phyloP scores from a whole-genome alignment of 768 basidiomycete species.

The Solioccasus polychromus region DNA sequence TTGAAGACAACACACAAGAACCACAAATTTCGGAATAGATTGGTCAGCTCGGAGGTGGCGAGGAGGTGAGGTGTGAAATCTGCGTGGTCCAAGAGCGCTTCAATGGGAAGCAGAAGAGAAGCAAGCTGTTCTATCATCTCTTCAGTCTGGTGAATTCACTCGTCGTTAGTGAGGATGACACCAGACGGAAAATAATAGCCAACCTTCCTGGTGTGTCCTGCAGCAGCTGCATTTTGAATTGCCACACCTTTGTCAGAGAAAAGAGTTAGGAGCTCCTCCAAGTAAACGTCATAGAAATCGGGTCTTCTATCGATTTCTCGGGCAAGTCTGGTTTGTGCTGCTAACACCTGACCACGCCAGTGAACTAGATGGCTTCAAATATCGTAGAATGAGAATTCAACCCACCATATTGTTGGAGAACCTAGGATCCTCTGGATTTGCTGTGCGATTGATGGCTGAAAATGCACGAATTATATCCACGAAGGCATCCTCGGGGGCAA shows the following conservation, averaged over 20 bases:
- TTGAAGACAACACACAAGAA: constrained; percentile 86
- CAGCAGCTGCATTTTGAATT: constrained; percentile 77
- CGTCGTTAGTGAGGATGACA: constrained; percentile 5
- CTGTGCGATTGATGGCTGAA: constrained; percentile 77
- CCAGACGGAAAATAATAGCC: constrained; percentile 10
- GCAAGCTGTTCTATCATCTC: constrained; percentile 86
- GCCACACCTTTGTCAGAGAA: constrained; percentile 91
- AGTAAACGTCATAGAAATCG: constrained; percentile 75
- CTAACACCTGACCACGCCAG: constrained; percentile 57
- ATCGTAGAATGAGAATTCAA: neutral
- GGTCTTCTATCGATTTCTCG: constrained; percentile 71
- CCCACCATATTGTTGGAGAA: constrained; percentile 86
- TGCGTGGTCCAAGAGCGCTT: constrained; percentile 72
- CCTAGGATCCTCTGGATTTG: constrained; percentile 85
- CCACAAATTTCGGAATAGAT: constrained; percentile 92
- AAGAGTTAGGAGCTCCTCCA: constrained; percentile 79
- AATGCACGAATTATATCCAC: constrained; percentile 82
- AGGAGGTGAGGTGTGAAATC: constrained; percentile 61
- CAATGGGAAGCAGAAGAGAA: constrained; percentile 86
- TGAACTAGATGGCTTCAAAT: neutral
- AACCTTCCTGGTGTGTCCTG: constrained; percentile 67
- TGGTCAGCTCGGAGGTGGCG: constrained; percentile 57
- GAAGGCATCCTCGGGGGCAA: constrained; percentile 74
- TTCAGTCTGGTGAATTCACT: constrained; percentile 49
- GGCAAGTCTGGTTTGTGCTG: constrained; percentile 87